phyloP scores from a whole-genome alignment of 2,329 filamentous ascomycete genomes.

The Colletotrichum sp. region DNA sequence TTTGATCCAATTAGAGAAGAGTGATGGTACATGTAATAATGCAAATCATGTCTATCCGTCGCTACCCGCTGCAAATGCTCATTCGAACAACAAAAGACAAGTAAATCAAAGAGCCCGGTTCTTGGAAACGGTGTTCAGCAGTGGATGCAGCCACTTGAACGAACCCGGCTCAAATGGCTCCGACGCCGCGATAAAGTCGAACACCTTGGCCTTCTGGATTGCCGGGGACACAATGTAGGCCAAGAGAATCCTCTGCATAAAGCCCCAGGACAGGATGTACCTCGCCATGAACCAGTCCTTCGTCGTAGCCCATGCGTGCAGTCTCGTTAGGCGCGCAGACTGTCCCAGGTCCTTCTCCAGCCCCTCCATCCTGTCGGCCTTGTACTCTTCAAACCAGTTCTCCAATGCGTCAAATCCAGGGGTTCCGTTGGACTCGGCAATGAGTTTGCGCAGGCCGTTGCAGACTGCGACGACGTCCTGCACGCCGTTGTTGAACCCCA shows the following conservation, averaged over 20 bases:
- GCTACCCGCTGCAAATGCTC: background rate
- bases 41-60: background rate
- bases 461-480: slow-evolving; percentile 33
- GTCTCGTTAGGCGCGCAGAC: slow-evolving; percentile 23
- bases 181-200: slow-evolving; percentile 23
- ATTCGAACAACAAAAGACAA: background rate
- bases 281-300: slow-evolving; percentile 27
- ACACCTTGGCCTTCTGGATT: slow-evolving; percentile 17
- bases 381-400: slow-evolving; percentile 24
- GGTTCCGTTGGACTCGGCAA: background rate
- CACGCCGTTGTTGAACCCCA: slow-evolving; percentile 39
- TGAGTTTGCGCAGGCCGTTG: slow-evolving; percentile 28
- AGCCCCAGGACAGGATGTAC: slow-evolving; percentile 20
- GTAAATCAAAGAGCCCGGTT: background rate
- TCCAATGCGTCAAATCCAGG: background rate
- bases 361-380: slow-evolving; percentile 12
- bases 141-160: slow-evolving; percentile 5
- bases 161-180: slow-evolving; percentile 22
- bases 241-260: slow-evolving; percentile 6
- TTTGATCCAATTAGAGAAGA: background rate
- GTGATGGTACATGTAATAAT: background rate
- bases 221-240: slow-evolving; percentile 10
- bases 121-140: background rate
- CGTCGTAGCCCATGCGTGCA: slow-evolving; percentile 30
- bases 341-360: slow-evolving; percentile 18